A percentile compares a stretch with the other conserved stretches of the same genome.
Conservation (phyloP, 345 rosid genomes). For the Kernera saxatilis region DNA sequence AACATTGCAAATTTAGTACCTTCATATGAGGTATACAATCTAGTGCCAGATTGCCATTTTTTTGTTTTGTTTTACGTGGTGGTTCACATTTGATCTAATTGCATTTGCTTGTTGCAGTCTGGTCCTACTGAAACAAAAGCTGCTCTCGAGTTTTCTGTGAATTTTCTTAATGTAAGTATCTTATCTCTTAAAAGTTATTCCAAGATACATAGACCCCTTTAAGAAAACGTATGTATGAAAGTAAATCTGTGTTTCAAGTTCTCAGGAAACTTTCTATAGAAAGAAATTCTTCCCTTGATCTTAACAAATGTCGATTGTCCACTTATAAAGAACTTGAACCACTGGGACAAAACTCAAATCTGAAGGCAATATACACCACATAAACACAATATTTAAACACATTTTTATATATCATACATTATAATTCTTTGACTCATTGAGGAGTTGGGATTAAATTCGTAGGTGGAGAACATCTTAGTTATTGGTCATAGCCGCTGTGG, state of each 20-base stretch:
- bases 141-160: constrained; percentile 89
- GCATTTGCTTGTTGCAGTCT: constrained; percentile 39
- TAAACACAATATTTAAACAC: neutral
- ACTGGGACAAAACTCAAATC: neutral
- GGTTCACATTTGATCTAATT: constrained; percentile 7
- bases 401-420: constrained; percentile 47
- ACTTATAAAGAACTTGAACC: neutral
- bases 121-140: constrained; percentile 97
- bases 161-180: constrained; percentile 62
- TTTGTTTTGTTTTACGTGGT: neutral
- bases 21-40: constrained; percentile 55
- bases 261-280: neutral
- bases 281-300: neutral
- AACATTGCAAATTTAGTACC: constrained; percentile 94
- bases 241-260: neutral
- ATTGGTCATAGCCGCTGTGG: constrained; percentile 96
- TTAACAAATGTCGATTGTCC: neutral
- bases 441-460: neutral
- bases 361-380: neutral
- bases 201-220: neutral
- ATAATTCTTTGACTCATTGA: constrained; percentile 56
- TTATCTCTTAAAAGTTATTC: neutral
- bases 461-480: constrained; percentile 90
- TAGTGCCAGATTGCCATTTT: neutral
- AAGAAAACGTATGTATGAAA: neutral